Conservation (phyloP, 169 alveolate species). For the Cryptosporidium sp. region DNA sequence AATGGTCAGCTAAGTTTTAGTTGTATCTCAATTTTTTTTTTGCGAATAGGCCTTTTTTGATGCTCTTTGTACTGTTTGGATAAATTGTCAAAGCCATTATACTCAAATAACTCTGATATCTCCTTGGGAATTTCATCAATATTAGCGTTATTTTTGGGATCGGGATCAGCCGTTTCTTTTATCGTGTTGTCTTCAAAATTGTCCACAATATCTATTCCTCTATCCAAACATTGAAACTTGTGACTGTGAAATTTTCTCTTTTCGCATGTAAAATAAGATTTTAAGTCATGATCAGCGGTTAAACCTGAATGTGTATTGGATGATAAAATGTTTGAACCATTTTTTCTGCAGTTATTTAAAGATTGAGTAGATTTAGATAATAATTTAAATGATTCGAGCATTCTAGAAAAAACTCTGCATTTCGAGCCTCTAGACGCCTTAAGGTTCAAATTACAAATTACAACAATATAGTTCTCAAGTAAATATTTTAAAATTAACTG, state of each 20-base stretch:
- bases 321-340: neutral
- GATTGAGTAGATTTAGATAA: neutral
- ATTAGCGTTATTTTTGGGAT: neutral
- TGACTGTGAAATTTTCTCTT: neutral
- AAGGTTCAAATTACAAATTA: slow-evolving; percentile 3
- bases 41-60: neutral
- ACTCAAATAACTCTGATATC: neutral
- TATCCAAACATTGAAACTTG: neutral
- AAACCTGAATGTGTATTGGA: neutral
- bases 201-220: neutral
- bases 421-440: slow-evolving; percentile 39
- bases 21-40: neutral
- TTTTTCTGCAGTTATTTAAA: neutral
- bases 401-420: slow-evolving; percentile 67
- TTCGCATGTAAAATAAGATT: neutral
- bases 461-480: slow-evolving; percentile 33
- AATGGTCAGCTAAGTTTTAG: neutral
- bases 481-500: slow-evolving; percentile 40
- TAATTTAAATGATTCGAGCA: slow-evolving; percentile 33
- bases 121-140: neutral
- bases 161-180: neutral
- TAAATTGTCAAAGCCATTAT: neutral
- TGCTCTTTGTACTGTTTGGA: neutral
- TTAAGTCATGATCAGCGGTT: neutral
- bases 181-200: neutral